phyloP scores from a whole-genome alignment of 164 flowering plant genomes.

The Nymphaea colorata region DNA sequence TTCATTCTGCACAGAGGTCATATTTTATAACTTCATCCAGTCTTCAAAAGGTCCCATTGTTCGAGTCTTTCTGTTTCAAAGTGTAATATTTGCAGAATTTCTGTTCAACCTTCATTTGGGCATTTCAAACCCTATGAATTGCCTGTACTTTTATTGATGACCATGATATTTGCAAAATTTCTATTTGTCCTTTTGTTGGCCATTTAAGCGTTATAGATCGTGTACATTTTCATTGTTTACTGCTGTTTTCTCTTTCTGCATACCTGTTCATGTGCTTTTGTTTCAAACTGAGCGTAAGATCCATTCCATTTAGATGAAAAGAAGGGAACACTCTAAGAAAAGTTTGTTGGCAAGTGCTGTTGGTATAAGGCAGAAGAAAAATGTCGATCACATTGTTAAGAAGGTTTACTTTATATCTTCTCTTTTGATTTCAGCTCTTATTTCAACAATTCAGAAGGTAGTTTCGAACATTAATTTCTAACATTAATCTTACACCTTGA shows the following conservation, averaged over 20 bases:
- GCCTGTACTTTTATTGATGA: too few relatives aligned
- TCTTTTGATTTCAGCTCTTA: not conserved
- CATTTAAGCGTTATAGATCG: too few relatives aligned
- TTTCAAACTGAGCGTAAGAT: not conserved
- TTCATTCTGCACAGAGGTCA: too few relatives aligned
- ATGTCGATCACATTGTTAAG: constrained; percentile 16
- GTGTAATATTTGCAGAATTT: too few relatives aligned
- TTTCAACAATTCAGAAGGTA: not conserved
- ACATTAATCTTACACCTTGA: constrained; percentile 3
- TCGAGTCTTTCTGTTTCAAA: too few relatives aligned
- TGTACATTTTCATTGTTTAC: not conserved
- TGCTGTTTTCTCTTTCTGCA: not conserved
- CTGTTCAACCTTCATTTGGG: too few relatives aligned
- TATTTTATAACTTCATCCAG: too few relatives aligned
- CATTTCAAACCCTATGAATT: too few relatives aligned
- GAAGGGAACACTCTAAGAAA: not conserved
- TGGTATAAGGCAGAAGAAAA: constrained; percentile 22
- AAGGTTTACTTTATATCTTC: constrained; percentile 18
- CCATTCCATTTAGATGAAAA: not conserved
- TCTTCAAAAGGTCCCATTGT: too few relatives aligned
- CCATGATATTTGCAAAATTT: too few relatives aligned
- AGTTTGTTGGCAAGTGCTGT: constrained; percentile 20
- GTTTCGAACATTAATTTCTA: not conserved
- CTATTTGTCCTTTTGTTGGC: too few relatives aligned
- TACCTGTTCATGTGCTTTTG: not conserved